Evolutionary conservation across 768 basidiomycete genomes (phyloP).

Genomic region (Russula ochroleuca): DNA sequence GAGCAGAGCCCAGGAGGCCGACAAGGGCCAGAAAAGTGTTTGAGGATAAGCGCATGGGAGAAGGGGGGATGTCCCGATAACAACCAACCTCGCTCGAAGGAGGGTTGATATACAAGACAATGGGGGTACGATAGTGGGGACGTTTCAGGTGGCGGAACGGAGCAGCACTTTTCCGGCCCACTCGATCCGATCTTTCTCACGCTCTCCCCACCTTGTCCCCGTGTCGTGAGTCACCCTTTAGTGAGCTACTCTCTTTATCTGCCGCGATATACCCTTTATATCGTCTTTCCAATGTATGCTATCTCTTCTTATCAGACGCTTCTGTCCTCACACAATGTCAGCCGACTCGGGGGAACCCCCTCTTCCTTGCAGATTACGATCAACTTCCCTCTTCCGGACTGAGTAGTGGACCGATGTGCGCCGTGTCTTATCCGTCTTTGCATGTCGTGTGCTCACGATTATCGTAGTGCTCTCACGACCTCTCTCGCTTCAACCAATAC

Average conservation of each 20-base stretch:
- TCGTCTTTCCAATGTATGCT: neutral
- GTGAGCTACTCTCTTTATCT: conserved; percentile 3
- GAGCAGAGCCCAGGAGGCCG: conserved; percentile 25
- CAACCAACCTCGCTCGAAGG: conserved; percentile 5
- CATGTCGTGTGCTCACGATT: neutral
- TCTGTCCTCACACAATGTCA: neutral
- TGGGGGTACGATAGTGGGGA: neutral
- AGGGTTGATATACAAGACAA: conserved; percentile 18
- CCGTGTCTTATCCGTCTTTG: neutral
- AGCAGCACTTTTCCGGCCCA: neutral
- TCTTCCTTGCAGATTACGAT: neutral
- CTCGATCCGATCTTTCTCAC: conserved; percentile 4
- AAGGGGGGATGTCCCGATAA: neutral
- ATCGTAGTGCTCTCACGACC: neutral
- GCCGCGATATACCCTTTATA: neutral
- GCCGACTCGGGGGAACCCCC: neutral
- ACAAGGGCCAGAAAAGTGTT: conserved; percentile 22
- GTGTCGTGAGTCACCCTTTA: neutral
- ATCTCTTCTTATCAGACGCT: neutral
- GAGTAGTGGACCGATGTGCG: neutral
- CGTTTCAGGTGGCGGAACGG: neutral
- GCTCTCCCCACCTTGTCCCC: neutral
- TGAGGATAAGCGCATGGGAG: conserved; percentile 25
- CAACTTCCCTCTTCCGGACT: neutral
- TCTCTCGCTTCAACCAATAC: neutral